These are phyloP conservation scores for Asparagopsis taxiformis DNA, from an alignment of 31 red algal species.

Conservation along the genomic window DNA sequence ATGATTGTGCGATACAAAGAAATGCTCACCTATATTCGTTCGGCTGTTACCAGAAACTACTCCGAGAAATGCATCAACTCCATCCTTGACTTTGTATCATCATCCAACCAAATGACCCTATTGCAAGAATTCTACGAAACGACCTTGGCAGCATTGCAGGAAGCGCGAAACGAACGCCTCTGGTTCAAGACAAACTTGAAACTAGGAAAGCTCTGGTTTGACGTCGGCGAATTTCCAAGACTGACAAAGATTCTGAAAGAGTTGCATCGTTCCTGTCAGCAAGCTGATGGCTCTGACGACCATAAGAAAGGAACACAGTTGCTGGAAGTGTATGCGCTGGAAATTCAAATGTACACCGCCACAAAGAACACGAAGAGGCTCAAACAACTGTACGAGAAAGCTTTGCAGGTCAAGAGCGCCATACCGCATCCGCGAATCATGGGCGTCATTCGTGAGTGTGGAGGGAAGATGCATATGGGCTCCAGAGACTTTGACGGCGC, in stretches of 20 bases:
- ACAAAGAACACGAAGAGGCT: slow-evolving; percentile 88
- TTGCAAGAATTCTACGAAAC: slow-evolving; percentile 94
- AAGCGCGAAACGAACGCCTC: slow-evolving; percentile 87
- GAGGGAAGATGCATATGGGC: slow-evolving; percentile 97
- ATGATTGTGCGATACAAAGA: slow-evolving; percentile 90
- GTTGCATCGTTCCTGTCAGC: slow-evolving; percentile 80
- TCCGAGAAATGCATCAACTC: slow-evolving; percentile 97
- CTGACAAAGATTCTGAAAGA: slow-evolving; percentile 89
- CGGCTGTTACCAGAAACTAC: slow-evolving; percentile 96
- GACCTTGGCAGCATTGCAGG: slow-evolving; percentile 79
- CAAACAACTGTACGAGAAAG: slow-evolving; percentile 93
- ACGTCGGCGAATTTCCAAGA: slow-evolving; percentile 74
- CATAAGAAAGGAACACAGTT: slow-evolving; percentile 97
- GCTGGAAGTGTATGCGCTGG: slow-evolving; percentile 97
- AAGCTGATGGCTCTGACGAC: slow-evolving; percentile 82
- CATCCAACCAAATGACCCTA: slow-evolving; percentile 73
- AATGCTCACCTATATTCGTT: slow-evolving; percentile 93
- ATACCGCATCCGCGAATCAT: slow-evolving; percentile 96
- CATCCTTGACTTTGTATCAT: slow-evolving; percentile 97
- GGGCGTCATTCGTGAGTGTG: slow-evolving; percentile 99
- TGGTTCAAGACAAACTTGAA: slow-evolving; percentile 99
- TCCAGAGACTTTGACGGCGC: slow-evolving; percentile 84
- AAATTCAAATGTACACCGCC: slow-evolving; percentile 98
- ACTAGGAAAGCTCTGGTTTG: slow-evolving; percentile 95
- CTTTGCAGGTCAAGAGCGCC: slow-evolving; percentile 87